These are phyloP conservation scores for Limonium bicolor DNA, from an alignment of 148 eudicot species.

Conservation along the genomic window DNA sequence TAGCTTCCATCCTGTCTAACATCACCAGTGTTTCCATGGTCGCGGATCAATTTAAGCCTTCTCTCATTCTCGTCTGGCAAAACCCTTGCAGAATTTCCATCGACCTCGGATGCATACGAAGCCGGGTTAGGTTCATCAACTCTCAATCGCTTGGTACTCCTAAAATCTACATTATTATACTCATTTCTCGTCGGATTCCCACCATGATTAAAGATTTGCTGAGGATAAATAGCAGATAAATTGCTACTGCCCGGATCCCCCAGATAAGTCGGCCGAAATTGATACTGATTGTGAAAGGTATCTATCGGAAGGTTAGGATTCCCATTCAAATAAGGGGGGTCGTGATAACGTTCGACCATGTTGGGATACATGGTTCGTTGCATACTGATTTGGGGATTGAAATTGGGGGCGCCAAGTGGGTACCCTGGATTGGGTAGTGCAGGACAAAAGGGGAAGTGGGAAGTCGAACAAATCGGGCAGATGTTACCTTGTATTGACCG, in stretches of 20 bases:
- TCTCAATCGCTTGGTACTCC: slow-evolving; percentile 52
- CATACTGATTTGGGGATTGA: slow-evolving; percentile 9
- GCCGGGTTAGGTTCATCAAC: slow-evolving; percentile 22
- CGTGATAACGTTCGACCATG: slow-evolving; percentile 14
- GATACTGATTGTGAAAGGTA: slow-evolving; percentile 1
- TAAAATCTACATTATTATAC: slow-evolving; percentile 10
- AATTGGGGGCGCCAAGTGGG: slow-evolving; percentile 6
- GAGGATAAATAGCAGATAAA: not conserved
- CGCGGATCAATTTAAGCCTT: slow-evolving; percentile 48
- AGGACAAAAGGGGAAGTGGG: slow-evolving; percentile 74
- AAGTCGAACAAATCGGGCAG: slow-evolving; percentile 46
- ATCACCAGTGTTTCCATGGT: too few relatives aligned
- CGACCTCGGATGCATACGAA: slow-evolving; percentile 8
- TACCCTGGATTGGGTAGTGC: slow-evolving; percentile 28
- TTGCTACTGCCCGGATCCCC: slow-evolving; percentile 4
- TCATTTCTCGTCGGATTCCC: slow-evolving; percentile 8
- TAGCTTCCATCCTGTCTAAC: too few relatives aligned
- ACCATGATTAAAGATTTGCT: slow-evolving; percentile 15
- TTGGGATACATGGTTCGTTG: slow-evolving; percentile 12
- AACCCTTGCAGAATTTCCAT: slow-evolving; percentile 4
- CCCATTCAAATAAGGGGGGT: slow-evolving; percentile 17
- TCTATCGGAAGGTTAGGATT: slow-evolving; percentile 17
- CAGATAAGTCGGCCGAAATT: slow-evolving; percentile 3
- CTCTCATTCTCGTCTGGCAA: slow-evolving; percentile 23
- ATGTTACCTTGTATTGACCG: slow-evolving; percentile 29